A percentile compares a stretch with the other conserved stretches of the same genome.
Conservation (phyloP, 768 basidiomycete species). For the Suillus hirtellus region DNA sequence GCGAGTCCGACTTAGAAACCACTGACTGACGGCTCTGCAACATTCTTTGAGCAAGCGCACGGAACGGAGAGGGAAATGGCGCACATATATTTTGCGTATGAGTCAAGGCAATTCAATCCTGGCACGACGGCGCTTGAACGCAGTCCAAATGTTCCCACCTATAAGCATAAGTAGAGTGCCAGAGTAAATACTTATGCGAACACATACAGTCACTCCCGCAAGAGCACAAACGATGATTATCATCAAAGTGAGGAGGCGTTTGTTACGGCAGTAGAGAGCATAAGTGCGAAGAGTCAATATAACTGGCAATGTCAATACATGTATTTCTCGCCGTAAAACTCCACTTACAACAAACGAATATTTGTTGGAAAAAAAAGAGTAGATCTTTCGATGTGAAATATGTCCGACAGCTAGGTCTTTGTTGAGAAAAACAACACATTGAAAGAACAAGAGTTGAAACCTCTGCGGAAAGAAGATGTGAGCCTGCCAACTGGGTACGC, state of each 20-base stretch:
- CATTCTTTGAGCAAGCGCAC: not conserved
- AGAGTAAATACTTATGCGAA: slow-evolving; percentile 1
- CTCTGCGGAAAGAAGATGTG: slow-evolving; percentile 7
- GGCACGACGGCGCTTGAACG: not conserved
- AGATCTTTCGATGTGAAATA: slow-evolving; percentile 42
- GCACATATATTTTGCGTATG: not conserved
- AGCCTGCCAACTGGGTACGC: not conserved
- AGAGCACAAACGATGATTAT: slow-evolving; percentile 34
- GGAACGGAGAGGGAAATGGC: not conserved
- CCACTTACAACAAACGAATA: slow-evolving; percentile 46
- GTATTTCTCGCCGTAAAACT: not conserved
- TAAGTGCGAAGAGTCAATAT: slow-evolving; percentile 50
- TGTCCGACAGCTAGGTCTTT: slow-evolving; percentile 37
- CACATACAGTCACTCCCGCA: slow-evolving; percentile 38
- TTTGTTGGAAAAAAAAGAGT: slow-evolving; percentile 44
- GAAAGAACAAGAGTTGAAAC: not conserved
- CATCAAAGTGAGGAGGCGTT: slow-evolving; percentile 39
- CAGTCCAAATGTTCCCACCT: not conserved
- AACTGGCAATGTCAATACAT: slow-evolving; percentile 26
- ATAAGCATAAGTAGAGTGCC: not conserved
- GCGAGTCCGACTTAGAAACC: not conserved
- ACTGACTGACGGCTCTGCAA: slow-evolving; percentile 1
- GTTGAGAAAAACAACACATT: not conserved
- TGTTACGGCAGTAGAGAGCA: slow-evolving; percentile 50
- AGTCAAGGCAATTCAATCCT: not conserved